A percentile compares a stretch with the other conserved stretches of the same genome.
Evolutionary conservation across 2,329 filamentous ascomycete species (phyloP).

Genomic region (Fusarium verticillioides): DNA sequence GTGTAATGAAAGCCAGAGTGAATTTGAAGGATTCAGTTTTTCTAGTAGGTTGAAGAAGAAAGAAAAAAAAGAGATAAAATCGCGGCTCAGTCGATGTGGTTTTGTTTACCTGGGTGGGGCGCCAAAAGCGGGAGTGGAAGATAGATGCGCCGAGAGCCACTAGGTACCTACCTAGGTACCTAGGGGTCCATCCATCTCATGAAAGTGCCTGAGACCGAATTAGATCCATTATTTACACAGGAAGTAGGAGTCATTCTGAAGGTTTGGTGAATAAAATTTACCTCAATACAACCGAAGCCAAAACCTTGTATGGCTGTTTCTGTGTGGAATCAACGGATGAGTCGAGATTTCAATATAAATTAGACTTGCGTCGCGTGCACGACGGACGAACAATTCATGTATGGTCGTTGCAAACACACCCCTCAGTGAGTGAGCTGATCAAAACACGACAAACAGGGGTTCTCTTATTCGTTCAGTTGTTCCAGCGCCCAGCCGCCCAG

Average conservation of each 20-base stretch:
- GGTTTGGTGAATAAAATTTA: not conserved
- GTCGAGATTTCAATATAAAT: not conserved
- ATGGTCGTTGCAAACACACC: not conserved
- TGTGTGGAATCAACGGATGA: not conserved
- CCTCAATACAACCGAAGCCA: not conserved
- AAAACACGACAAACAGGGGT: constrained; percentile 36
- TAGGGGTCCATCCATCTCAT: not conserved
- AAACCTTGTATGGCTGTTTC: not conserved
- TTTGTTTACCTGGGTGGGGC: constrained; percentile 26
- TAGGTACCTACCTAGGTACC: not conserved
- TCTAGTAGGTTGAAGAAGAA: constrained; percentile 57
- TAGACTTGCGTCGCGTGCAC: constrained; percentile 32
- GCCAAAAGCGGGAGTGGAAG: constrained; percentile 35
- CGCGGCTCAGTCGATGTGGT: constrained; percentile 14
- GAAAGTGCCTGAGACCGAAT: not conserved
- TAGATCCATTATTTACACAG: not conserved
- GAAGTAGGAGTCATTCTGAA: not conserved
- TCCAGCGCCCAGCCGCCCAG: not conserved
- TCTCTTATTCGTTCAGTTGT: constrained; percentile 21
- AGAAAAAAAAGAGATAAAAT: constrained; percentile 40
- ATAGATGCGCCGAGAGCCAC: constrained; percentile 39
- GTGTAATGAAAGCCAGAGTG: constrained; percentile 71
- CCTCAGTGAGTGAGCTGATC: constrained; percentile 9
- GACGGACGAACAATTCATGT: constrained; percentile 7
- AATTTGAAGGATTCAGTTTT: constrained; percentile 69